Evolutionary conservation across 768 basidiomycete species (phyloP).

Genomic region (Steccherinum ochraceum): DNA sequence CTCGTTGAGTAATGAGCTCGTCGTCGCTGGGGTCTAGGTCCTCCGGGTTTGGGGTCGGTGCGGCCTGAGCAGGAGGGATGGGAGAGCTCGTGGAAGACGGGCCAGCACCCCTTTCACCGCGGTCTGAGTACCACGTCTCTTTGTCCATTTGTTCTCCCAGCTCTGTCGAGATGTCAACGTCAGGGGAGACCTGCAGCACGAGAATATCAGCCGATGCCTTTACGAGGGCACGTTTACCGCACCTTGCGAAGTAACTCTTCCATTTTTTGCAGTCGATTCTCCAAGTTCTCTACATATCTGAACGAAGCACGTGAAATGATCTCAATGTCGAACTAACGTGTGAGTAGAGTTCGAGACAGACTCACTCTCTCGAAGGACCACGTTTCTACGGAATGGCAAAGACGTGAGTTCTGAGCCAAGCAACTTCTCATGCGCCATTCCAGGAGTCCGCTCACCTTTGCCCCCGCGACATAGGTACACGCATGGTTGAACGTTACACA

Average conservation of each 20-base stretch:
- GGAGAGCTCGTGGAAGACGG: not conserved
- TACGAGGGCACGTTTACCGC: no score
- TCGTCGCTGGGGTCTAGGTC: conserved; percentile 10
- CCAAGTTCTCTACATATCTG: conserved; percentile 8
- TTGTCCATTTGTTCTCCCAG: not conserved
- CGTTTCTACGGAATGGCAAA: not conserved
- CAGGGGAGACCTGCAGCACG: conserved; percentile 2
- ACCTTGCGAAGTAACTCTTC: conserved; percentile 8
- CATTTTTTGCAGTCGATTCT: conserved; percentile 9
- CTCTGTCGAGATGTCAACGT: not conserved
- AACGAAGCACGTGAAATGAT: not conserved
- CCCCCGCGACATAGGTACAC: conserved; percentile 7
- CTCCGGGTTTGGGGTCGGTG: not conserved
- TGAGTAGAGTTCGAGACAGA: no score
- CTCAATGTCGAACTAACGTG: not conserved
- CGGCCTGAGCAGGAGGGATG: not conserved
- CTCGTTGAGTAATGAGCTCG: conserved; percentile 2
- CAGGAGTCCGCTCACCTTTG: conserved; percentile 8
- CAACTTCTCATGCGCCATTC: not conserved
- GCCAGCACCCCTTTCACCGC: not conserved
- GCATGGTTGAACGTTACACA: conserved; percentile 8
- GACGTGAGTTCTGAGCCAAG: not conserved
- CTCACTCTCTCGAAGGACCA: not conserved
- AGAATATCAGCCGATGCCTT: not conserved
- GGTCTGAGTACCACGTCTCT: not conserved